Evolutionary conservation across 768 basidiomycete species (phyloP), one percentile per base, ranked within the genome.

Genomic region (Hypholoma sublateritium): DNA sequence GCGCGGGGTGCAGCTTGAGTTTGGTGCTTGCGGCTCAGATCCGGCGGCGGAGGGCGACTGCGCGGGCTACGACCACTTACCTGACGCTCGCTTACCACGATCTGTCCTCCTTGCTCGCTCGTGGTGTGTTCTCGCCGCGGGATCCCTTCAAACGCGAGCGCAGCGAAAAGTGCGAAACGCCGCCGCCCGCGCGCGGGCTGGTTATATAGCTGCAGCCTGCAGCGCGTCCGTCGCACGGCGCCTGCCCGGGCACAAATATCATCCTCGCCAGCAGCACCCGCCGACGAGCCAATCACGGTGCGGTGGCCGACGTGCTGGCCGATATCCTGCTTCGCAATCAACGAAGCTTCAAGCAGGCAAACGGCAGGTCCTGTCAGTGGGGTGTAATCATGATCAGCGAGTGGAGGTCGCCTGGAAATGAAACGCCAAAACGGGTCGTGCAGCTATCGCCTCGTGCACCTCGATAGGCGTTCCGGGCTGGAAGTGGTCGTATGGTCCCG

Each of bases 301-400:
- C 5, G 11, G 12, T 35, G 13, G 14, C 17, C n/a, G 24, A 28
- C 14, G n/a, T 49, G 5, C 6, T 49, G 12, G 25, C 28, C 32
- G 35, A 14, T 5, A 17, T 41, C 44, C 36, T 39, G 36, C 34
- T 42, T 45, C 42, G 36, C 48, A 51, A 35, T 28, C 56, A 54
- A 50, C 12, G 19, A 22, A 53, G 56, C 59, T 57, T 50, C 56
- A 58, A 59, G 59, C 55, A 19, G 17, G 28, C 37, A 42, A 52
- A 57, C 22, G 58, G 58, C 58, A 59, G 56, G 55, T 59, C 46
- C 50, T 55, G 58, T 51, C 56, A 59, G 49, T 17, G 28, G 28
- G 28, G 28, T 32, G 28, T 17, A 32, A 21, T 21, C 19, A 41
- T 56, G 54, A 56, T 58, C 53, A 54, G 46, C 55, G 9, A 21